Evolutionary conservation across 2,329 filamentous ascomycete genomes (phyloP).

Genomic region (Hirsutella rhossiliensis): DNA sequence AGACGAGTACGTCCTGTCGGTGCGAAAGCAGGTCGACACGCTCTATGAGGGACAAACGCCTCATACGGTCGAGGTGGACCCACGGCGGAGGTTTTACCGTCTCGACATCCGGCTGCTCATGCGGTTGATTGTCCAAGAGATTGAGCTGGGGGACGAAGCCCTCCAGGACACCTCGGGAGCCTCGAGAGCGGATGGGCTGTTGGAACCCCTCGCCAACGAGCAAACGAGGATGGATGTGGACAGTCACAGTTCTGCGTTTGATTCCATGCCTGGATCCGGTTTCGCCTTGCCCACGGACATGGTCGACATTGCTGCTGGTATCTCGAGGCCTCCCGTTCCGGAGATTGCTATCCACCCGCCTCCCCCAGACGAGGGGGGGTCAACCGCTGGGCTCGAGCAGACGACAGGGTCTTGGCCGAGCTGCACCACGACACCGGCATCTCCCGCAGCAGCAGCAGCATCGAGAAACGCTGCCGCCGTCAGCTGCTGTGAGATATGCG

Average conservation of each 20-base stretch:
- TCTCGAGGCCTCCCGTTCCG: too few relatives aligned
- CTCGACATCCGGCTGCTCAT: slow-evolving; percentile 26
- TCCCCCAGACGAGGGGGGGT: too few relatives aligned
- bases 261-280: too few relatives aligned
- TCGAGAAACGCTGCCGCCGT: slow-evolving; percentile 25
- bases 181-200: too few relatives aligned
- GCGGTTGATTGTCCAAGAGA: slow-evolving; percentile 22
- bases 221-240: too few relatives aligned
- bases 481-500: slow-evolving; percentile 37
- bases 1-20: slow-evolving; percentile 26
- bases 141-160: neutral
- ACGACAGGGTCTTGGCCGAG: neutral
- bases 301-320: too few relatives aligned
- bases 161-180: neutral
- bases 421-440: neutral
- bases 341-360: too few relatives aligned
- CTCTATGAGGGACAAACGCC: slow-evolving; percentile 23
- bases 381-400: too few relatives aligned
- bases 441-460: neutral
- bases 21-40: slow-evolving; percentile 28
- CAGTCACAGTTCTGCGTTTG: too few relatives aligned
- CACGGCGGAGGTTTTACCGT: slow-evolving; percentile 29
- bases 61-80: slow-evolving; percentile 4
- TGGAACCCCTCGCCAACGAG: too few relatives aligned
- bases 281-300: too few relatives aligned